Conservation (phyloP, 257 asterid species). For the Solanum etuberosum region DNA sequence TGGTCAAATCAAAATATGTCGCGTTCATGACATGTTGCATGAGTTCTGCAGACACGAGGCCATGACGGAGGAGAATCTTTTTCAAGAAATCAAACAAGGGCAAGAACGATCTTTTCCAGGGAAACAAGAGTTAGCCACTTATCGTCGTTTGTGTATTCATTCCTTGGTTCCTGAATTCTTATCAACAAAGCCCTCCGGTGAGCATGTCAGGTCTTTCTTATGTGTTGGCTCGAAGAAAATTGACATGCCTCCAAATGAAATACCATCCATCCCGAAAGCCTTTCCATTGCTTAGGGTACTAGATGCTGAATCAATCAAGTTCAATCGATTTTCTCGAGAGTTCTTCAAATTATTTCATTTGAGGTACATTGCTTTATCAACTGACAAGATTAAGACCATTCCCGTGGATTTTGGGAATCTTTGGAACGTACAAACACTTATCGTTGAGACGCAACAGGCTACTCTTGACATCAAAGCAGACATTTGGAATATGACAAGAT, state of each 20-base stretch:
- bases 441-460: slow-evolving; percentile 28
- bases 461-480: slow-evolving; percentile 34
- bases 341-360: slow-evolving; percentile 32
- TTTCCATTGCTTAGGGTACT: slow-evolving; percentile 48
- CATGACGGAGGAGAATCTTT: slow-evolving; percentile 21
- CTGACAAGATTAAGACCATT: slow-evolving; percentile 17
- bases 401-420: slow-evolving; percentile 32
- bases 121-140: slow-evolving; percentile 18
- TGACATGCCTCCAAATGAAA: slow-evolving; percentile 17
- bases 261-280: slow-evolving; percentile 28
- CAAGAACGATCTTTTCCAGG: background rate
- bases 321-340: slow-evolving; percentile 30
- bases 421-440: slow-evolving; percentile 45
- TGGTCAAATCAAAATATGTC: slow-evolving; percentile 36
- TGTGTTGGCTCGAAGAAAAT: slow-evolving; percentile 26
- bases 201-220: slow-evolving; percentile 45
- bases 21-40: slow-evolving; percentile 42
- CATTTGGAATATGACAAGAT: slow-evolving; percentile 44
- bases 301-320: slow-evolving; percentile 27
- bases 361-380: slow-evolving; percentile 38
- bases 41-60: slow-evolving; percentile 44
- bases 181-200: slow-evolving; percentile 26
- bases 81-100: slow-evolving; percentile 22
- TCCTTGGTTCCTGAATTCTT: slow-evolving; percentile 26
- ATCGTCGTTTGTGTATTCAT: slow-evolving; percentile 46